Base-by-base conservation (phyloP, 257 asterid genomes). In the Mitragyna speciosa region DNA sequence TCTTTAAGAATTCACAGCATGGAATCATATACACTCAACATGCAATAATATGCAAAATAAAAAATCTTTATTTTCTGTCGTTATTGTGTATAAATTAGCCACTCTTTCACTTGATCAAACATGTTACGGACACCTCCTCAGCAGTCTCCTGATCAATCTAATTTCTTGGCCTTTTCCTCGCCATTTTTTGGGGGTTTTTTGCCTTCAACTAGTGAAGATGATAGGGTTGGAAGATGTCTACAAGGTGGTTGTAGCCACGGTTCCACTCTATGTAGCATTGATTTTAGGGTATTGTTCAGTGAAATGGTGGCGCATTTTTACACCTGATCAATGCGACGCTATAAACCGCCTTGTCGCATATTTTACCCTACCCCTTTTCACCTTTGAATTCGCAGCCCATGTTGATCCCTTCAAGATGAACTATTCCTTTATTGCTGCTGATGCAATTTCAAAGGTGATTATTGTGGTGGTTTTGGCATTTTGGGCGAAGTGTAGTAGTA, bases 381-480 rank as follows among this genome's bases (percentile, higher is more conserved):
- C 88, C 33, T 86, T 92, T 14, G 88, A 92, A 73, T 92, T 92
- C 84, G 79, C 90, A 0, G 87, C 94, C 3, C 84, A 81, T 20
- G 85, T 86, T 0, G 90, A 92, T 74, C 97, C 97, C 0, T 92
- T 83, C 85, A 71, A 85, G 30, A 86, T 89, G 93, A 92, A 92
- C 81, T 89, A 82, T 36, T 52, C 20, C 0, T 86, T 90, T 81
- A 78, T 92, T 17, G 89, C 81, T 0, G 94, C 92, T 0, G 97
- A 90, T 66, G 91, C 75, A 7, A 75, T 90, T 2, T 85, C 97
- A 20, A 92, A 92, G 78, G 81, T 72, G 10, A 78, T 92, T 7
- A 83, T 90, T 2, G 89, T 81, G 0, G 8, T 58, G 2, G 88
- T 79, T 26, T 76, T 92, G 66, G 82, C 73, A 0, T 65, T 73